phyloP scores from a whole-genome alignment of 352 stramenopile species.

The Plasmopara muralis region DNA sequence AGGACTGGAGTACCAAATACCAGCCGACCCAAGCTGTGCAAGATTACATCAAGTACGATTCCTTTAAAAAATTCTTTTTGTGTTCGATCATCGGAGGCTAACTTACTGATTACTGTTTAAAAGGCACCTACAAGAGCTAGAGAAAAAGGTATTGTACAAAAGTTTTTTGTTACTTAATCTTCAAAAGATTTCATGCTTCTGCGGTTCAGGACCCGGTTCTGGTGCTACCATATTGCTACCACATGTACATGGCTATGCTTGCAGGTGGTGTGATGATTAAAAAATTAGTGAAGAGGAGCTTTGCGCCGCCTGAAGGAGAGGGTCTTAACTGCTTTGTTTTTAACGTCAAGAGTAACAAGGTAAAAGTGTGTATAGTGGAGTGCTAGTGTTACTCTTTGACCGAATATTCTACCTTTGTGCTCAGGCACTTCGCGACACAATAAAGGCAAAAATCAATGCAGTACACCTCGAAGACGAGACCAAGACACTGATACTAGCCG shows the following conservation, averaged over 20 bases:
- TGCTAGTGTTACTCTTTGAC: background rate
- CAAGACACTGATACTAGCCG: conserved; percentile 39
- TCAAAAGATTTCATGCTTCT: conserved; percentile 1
- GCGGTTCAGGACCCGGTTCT: conserved; percentile 41
- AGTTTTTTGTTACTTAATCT: background rate
- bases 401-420: background rate
- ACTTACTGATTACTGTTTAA: background rate
- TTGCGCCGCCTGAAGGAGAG: conserved; percentile 31
- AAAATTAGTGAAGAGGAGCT: conserved; percentile 60
- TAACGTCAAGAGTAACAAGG: conserved; percentile 42
- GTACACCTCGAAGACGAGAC: conserved; percentile 35
- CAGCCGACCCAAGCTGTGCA: conserved; percentile 39
- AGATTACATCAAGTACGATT: conserved; percentile 48
- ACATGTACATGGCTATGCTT: conserved; percentile 72
- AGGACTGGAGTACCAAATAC: conserved; percentile 54
- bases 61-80: background rate
- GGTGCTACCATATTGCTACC: conserved; percentile 57
- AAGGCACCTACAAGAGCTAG: conserved; percentile 47
- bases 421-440: conserved; percentile 35
- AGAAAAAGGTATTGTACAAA: conserved; percentile 34
- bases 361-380: conserved; percentile 1
- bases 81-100: background rate
- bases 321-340: conserved; percentile 53
- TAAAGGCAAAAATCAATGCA: conserved; percentile 62
- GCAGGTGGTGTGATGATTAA: conserved; percentile 55